phyloP scores from a whole-genome alignment of 2,329 filamentous ascomycete species.

The Pseudonectria foliicola region DNA sequence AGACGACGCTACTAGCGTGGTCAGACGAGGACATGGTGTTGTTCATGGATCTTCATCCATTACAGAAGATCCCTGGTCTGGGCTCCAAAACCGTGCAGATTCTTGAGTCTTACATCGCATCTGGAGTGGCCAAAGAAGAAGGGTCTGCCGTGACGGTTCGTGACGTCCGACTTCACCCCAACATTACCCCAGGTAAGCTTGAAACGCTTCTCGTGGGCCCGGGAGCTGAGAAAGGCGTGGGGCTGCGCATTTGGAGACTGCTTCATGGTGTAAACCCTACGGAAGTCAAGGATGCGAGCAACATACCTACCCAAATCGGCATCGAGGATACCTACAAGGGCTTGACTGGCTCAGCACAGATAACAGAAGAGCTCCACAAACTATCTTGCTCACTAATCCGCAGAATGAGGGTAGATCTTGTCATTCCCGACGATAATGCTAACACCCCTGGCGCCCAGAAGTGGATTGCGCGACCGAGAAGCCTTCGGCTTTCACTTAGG shows the following conservation, averaged over 20 bases:
- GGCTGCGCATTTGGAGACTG: conserved; percentile 65
- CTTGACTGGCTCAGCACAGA: conserved; percentile 56
- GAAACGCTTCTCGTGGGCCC: conserved; percentile 64
- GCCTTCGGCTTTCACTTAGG: conserved; percentile 72
- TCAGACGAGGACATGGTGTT: conserved; percentile 46
- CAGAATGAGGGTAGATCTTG: conserved; percentile 72
- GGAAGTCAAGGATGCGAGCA: conserved; percentile 64
- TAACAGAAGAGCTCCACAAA: conserved; percentile 60
- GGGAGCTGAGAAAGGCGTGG: conserved; percentile 64
- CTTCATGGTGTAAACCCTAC: conserved; percentile 73
- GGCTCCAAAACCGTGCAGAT: conserved; percentile 58
- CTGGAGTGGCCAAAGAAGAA: conserved; percentile 24
- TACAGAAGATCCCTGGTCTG: conserved; percentile 79
- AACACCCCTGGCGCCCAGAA: conserved; percentile 26
- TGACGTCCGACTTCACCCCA: conserved; percentile 55
- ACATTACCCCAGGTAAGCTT: conserved; percentile 57
- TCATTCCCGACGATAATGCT: conserved; percentile 40
- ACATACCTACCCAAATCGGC: conserved; percentile 79
- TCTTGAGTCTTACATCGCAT: conserved; percentile 47
- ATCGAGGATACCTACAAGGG: conserved; percentile 87
- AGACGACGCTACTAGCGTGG: conserved; percentile 74
- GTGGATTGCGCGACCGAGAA: conserved; percentile 79
- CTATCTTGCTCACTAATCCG: conserved; percentile 64
- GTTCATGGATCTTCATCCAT: conserved; percentile 70
- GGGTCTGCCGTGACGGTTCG: conserved; percentile 51